Percentiles rank a stretch among this genome's conserved stretches.
phyloP scores from a whole-genome alignment of 345 rosid species.

The Carallia brachiata region DNA sequence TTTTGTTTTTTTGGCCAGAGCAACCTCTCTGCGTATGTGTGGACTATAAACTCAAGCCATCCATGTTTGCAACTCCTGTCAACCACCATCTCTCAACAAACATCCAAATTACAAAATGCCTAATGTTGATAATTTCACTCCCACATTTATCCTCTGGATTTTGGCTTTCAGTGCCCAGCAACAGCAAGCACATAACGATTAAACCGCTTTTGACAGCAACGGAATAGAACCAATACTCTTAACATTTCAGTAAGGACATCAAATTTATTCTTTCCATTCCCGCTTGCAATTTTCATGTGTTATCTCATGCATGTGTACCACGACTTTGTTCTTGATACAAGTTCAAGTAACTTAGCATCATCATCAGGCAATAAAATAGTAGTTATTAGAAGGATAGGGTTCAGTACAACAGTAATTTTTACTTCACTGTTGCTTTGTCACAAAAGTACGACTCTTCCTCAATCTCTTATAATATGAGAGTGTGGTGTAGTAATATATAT shows the following conservation, averaged over 20 bases:
- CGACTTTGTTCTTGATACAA: not conserved
- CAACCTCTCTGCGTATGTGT: not conserved
- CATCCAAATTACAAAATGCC: not conserved
- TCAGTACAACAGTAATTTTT: too few relatives aligned
- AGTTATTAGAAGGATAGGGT: too few relatives aligned
- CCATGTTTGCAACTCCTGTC: constrained; percentile 10
- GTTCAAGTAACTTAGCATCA: too few relatives aligned
- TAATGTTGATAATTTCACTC: not conserved
- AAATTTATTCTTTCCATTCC: not conserved
- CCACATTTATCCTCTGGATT: not conserved
- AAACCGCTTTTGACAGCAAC: not conserved
- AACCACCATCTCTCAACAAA: not conserved
- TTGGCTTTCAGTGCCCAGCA: not conserved
- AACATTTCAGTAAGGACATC: not conserved
- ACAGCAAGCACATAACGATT: not conserved
- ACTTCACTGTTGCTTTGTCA: too few relatives aligned
- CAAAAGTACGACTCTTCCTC: too few relatives aligned
- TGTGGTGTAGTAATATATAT: too few relatives aligned
- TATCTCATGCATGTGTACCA: not conserved
- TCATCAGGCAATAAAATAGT: too few relatives aligned
- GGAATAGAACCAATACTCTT: too few relatives aligned
- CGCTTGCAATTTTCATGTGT: not conserved
- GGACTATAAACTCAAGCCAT: not conserved
- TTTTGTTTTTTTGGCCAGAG: not conserved
- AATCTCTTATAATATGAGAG: too few relatives aligned